Percentiles rank a stretch among this genome's conserved stretches.
phyloP scores from a whole-genome alignment of 345 rosid genomes.

The Punica granatum region DNA sequence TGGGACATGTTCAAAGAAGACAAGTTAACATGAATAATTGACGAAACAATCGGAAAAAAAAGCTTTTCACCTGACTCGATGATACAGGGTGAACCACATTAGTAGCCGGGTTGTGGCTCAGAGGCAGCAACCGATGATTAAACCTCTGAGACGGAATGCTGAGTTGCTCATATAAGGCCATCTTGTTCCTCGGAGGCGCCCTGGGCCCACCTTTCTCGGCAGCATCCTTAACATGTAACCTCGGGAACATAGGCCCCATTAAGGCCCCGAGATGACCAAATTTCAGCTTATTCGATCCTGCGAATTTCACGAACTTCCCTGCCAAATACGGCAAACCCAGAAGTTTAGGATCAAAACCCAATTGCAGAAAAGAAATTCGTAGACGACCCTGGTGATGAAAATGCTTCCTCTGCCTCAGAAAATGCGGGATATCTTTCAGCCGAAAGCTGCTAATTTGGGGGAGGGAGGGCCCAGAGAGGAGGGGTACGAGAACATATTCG shows the following conservation, averaged over 20 bases:
- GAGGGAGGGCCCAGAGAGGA: no score
- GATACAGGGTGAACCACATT: slow-evolving; percentile 28
- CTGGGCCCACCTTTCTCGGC: slow-evolving; percentile 78
- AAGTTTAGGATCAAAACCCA: neutral
- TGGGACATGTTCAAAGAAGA: neutral
- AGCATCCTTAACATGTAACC: slow-evolving; percentile 84
- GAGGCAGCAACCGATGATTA: slow-evolving; percentile 23
- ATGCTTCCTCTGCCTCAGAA: no score
- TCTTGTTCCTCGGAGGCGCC: slow-evolving; percentile 91
- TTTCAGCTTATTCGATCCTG: neutral
- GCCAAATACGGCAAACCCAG: neutral
- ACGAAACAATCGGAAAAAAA: neutral
- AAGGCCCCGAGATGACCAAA: slow-evolving; percentile 12
- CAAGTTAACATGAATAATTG: no score
- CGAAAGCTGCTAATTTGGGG: neutral
- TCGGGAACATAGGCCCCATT: slow-evolving; percentile 75
- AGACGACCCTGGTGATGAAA: neutral
- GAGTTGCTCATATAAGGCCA: slow-evolving; percentile 85
- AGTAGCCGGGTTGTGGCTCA: slow-evolving; percentile 18
- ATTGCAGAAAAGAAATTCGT: neutral
- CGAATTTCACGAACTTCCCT: neutral
- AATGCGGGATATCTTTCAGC: neutral
- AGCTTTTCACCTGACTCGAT: neutral
- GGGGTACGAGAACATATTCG: slow-evolving; percentile 1
- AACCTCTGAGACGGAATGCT: slow-evolving; percentile 49